These are phyloP conservation scores for Entelexis paramagnoliae DNA, from an alignment of 1,139 yeast species.

Conservation along the genomic window DNA sequence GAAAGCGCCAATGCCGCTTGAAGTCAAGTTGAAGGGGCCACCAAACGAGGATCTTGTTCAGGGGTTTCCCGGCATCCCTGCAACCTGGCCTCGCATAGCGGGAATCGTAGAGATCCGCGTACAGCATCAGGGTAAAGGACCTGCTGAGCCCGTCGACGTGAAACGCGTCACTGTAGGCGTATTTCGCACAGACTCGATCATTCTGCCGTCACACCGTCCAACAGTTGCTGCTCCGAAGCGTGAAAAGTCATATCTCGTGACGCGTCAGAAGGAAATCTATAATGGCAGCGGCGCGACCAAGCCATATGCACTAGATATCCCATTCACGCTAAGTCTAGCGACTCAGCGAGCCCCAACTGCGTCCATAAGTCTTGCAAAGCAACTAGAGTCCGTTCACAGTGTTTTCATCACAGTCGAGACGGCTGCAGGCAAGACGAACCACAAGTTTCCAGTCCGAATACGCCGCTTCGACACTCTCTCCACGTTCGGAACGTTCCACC, in stretches of 20 bases:
- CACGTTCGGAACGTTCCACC: slow-evolving; percentile 33
- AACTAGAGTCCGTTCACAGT: slow-evolving; percentile 31
- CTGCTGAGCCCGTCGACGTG: slow-evolving; percentile 21
- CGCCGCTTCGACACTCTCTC: slow-evolving; percentile 35
- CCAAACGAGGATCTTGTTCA: slow-evolving; percentile 36
- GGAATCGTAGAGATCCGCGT: slow-evolving; percentile 35
- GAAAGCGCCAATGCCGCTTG: slow-evolving; percentile 21
- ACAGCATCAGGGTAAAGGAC: slow-evolving; percentile 10
- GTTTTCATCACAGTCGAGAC: slow-evolving; percentile 29
- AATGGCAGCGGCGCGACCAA: slow-evolving; percentile 25
- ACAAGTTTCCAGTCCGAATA: slow-evolving; percentile 32
- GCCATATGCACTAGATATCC: slow-evolving; percentile 33
- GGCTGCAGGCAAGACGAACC: slow-evolving; percentile 26
- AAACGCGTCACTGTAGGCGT: slow-evolving; percentile 31
- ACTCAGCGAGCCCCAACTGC: slow-evolving; percentile 32
- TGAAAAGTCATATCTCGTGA: slow-evolving; percentile 33
- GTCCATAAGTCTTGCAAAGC: slow-evolving; percentile 31
- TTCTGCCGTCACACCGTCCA: slow-evolving; percentile 31
- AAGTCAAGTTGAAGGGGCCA: slow-evolving; percentile 32
- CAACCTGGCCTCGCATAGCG: slow-evolving; percentile 36
- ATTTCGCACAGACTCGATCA: slow-evolving; percentile 34
- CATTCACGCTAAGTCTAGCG: slow-evolving; percentile 34
- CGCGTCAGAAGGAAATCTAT: slow-evolving; percentile 28
- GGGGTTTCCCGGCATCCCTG: slow-evolving; percentile 37
- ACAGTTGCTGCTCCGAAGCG: slow-evolving; percentile 28